A percentile compares a stretch with the other conserved stretches of the same genome.
These are phyloP conservation scores for Raphanus raphanistrum DNA, from an alignment of 345 rosid genomes.

Conservation along the genomic window DNA sequence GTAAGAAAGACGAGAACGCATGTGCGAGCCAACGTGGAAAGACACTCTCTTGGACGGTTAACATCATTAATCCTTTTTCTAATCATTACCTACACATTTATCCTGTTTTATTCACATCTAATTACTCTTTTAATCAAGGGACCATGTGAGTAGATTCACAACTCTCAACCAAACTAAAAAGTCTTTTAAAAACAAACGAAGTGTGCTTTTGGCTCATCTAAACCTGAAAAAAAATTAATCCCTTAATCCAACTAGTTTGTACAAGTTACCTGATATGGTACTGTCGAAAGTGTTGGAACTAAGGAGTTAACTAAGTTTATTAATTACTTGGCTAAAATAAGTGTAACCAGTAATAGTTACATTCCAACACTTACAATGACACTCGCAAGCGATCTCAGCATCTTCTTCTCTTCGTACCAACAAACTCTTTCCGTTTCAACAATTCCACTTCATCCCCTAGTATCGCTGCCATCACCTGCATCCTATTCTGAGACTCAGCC, in stretches of 20 bases:
- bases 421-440: conserved; percentile 25
- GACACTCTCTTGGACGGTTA: conserved; percentile 28
- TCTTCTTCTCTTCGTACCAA: conserved; percentile 2
- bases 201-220: conserved; percentile 21
- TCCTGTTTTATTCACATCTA: conserved; percentile 26
- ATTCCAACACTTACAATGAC: conserved; percentile 12
- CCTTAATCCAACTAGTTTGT: not conserved
- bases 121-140: conserved; percentile 22
- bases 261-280: not conserved
- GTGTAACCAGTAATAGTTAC: conserved; percentile 13
- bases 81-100: conserved; percentile 30
- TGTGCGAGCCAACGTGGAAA: conserved; percentile 41
- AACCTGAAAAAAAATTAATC: conserved; percentile 3
- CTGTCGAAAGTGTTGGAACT: not conserved
- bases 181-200: not conserved
- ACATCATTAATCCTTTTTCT: conserved; percentile 6
- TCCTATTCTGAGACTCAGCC: not conserved
- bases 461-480: not conserved
- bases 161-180: not conserved
- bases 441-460: not conserved
- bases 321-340: not conserved
- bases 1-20: conserved; percentile 21
- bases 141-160: conserved; percentile 35
- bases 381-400: not conserved
- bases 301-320: not conserved